Conservation (phyloP, 768 basidiomycete genomes). For the Lentinula boryana region DNA sequence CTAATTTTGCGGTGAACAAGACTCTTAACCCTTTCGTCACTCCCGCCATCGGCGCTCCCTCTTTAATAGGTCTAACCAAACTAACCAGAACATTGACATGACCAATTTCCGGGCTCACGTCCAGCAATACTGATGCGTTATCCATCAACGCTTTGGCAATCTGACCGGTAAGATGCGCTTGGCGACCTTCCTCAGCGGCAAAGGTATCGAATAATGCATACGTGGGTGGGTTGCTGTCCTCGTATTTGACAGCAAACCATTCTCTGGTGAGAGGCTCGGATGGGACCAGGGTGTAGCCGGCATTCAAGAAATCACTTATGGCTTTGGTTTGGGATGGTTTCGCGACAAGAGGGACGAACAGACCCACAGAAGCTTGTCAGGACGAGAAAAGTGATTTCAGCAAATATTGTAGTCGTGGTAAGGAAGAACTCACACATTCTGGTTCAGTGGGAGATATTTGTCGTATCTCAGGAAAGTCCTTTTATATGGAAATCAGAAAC, state of each 20-base stretch:
- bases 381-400: not conserved
- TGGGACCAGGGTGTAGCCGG: conserved; percentile 21
- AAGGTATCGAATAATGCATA: conserved; percentile 37
- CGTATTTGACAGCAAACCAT: conserved; percentile 31
- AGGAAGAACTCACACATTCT: not conserved
- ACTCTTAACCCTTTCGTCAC: conserved; percentile 26
- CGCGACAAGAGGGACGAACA: conserved; percentile 23
- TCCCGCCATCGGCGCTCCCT: conserved; percentile 17
- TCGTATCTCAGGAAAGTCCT: too few species aligned
- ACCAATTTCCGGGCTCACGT: conserved; percentile 20
- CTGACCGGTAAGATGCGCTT: conserved; percentile 27
- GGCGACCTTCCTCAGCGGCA: conserved; percentile 23
- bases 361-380: not conserved
- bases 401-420: not conserved
- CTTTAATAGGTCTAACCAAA: conserved; percentile 16
- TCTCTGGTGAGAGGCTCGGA: conserved; percentile 30
- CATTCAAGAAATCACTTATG: conserved; percentile 22
- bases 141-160: conserved; percentile 28
- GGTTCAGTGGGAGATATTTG: too few species aligned
- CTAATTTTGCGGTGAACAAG: conserved; percentile 27
- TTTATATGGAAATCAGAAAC: too few species aligned
- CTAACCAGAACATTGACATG: conserved; percentile 24
- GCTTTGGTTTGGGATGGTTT: conserved; percentile 18
- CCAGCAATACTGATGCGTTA: conserved; percentile 23
- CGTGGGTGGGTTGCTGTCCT: conserved; percentile 14